A percentile compares a stretch with the other conserved stretches of the same genome.
Conservation (phyloP, 805 yeast genomes). For the Starmerella apis region DNA sequence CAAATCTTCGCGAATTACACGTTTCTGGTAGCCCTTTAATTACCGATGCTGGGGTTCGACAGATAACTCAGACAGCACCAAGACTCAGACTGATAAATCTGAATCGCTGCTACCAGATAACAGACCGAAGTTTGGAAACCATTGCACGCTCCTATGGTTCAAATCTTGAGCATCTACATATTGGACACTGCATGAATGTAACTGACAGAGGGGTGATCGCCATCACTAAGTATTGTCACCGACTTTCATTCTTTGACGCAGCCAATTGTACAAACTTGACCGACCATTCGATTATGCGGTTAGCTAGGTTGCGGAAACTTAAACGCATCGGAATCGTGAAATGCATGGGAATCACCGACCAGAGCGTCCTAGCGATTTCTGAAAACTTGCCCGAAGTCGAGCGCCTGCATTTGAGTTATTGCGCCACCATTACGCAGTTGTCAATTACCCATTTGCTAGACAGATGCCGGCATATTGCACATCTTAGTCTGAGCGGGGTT, state of each 20-base stretch:
- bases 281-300: conserved; percentile 64
- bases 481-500: conserved; percentile 84
- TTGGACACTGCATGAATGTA: conserved; percentile 85
- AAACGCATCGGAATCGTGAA: conserved; percentile 90
- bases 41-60: conserved; percentile 67
- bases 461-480: conserved; percentile 79
- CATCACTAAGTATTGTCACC: conserved; percentile 64
- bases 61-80: conserved; percentile 68
- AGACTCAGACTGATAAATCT: conserved; percentile 75
- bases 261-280: conserved; percentile 91
- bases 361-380: conserved; percentile 56
- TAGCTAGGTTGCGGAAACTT: conserved; percentile 66
- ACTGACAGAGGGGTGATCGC: conserved; percentile 79
- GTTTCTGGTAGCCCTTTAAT: conserved; percentile 73
- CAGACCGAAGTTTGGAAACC: conserved; percentile 67
- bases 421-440: conserved; percentile 64
- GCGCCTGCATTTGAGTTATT: conserved; percentile 85
- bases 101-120: conserved; percentile 77
- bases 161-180: conserved; percentile 75
- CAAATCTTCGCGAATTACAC: conserved; percentile 69
- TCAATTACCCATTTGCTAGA: conserved; percentile 68
- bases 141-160: conserved; percentile 60
- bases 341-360: conserved; percentile 77
- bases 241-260: conserved; percentile 84
- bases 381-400: conserved; percentile 56